These are phyloP conservation scores for Lentinula raphanica DNA, from an alignment of 768 basidiomycete species.

Conservation along the genomic window DNA sequence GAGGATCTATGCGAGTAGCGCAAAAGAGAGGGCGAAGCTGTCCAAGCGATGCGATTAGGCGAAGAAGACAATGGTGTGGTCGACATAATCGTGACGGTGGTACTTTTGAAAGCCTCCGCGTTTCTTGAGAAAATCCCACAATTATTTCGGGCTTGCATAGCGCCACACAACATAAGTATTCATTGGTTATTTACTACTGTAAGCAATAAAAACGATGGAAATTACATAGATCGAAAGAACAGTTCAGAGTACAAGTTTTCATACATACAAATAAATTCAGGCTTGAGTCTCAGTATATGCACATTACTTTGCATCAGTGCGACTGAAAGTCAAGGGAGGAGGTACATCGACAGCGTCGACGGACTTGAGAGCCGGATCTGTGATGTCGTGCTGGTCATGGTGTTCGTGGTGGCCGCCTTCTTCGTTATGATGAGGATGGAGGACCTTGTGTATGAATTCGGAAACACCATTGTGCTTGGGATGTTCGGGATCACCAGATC, in stretches of 20 bases:
- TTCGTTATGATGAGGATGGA: neutral
- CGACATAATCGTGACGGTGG: neutral
- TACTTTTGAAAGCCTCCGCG: neutral
- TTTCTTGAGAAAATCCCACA: neutral
- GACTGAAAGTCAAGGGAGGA: neutral
- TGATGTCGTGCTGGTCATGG: too few relatives aligned
- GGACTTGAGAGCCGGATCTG: neutral
- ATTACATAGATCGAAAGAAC: neutral
- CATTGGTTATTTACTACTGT: too few relatives aligned
- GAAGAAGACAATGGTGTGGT: constrained; percentile 31
- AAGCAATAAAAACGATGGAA: too few relatives aligned
- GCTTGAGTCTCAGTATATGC: neutral
- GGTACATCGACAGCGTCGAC: neutral
- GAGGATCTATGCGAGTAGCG: constrained; percentile 17
- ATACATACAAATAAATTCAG: neutral
- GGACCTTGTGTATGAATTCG: neutral
- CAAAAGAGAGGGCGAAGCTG: constrained; percentile 32
- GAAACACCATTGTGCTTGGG: neutral
- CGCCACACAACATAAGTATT: neutral
- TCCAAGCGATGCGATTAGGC: constrained; percentile 49
- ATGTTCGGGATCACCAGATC: constrained; percentile 6
- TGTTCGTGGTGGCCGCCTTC: neutral
- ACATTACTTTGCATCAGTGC: neutral
- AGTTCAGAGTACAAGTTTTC: neutral
- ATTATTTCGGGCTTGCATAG: neutral